phyloP scores from a whole-genome alignment of 2,329 filamentous ascomycete species.

The Aspergillus bombycis region DNA sequence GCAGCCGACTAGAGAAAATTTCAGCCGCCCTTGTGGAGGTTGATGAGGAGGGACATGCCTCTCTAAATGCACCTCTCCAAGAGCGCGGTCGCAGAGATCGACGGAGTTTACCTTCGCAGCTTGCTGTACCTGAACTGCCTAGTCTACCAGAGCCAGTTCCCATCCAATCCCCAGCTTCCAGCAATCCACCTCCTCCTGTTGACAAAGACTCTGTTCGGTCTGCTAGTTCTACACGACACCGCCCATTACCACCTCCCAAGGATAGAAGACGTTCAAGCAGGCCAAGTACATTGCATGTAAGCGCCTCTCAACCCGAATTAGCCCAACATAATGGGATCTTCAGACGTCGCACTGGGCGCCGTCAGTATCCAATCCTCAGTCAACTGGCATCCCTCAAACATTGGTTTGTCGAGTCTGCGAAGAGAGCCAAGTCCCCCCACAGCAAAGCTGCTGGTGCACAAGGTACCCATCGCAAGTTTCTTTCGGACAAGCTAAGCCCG shows the following conservation, averaged over 20 bases:
- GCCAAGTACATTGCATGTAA: conserved; percentile 84
- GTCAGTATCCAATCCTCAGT: conserved; percentile 66
- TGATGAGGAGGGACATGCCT: conserved; percentile 68
- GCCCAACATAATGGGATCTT: conserved; percentile 60
- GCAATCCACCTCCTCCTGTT: conserved; percentile 67
- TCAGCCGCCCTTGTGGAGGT: conserved; percentile 77
- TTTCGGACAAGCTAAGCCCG: conserved; percentile 43
- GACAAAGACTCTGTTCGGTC: conserved; percentile 75
- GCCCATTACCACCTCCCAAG: conserved; percentile 83
- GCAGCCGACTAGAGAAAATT: conserved; percentile 80
- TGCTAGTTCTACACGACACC: conserved; percentile 74
- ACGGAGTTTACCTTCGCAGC: conserved; percentile 67
- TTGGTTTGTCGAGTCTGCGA: conserved; percentile 71
- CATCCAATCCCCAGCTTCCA: conserved; percentile 36
- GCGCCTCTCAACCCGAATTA: conserved; percentile 69
- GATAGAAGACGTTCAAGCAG: conserved; percentile 72
- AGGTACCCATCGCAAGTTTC: conserved; percentile 39
- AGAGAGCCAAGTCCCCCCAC: conserved; percentile 62
- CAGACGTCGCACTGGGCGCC: conserved; percentile 57
- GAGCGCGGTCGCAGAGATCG: conserved; percentile 77
- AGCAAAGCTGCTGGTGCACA: conserved; percentile 34
- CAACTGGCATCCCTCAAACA: conserved; percentile 71
- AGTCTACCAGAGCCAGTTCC: conserved; percentile 67
- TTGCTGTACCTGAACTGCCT: conserved; percentile 73
- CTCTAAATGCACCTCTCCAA: conserved; percentile 59